These are phyloP conservation scores for Phytophthora idaei DNA, from an alignment of 352 stramenopile genomes.

Conservation along the genomic window DNA sequence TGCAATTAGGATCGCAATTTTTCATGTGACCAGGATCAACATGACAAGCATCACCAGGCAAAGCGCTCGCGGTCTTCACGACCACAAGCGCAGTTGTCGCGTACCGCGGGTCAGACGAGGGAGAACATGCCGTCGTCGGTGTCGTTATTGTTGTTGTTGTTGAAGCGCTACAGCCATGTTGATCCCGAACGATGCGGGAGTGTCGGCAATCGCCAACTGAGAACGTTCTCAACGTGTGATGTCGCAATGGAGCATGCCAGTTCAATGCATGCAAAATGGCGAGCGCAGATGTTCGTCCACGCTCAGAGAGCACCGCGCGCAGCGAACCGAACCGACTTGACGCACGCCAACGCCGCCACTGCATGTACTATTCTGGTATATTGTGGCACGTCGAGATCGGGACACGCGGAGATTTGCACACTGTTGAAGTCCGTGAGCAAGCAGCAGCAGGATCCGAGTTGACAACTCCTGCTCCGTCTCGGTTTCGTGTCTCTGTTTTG, in stretches of 20 bases:
- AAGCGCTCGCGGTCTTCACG: constrained; percentile 29
- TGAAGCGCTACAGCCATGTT: constrained; percentile 18
- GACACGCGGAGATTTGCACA: constrained; percentile 23
- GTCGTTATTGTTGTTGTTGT: constrained; percentile 9
- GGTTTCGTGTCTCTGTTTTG: constrained; percentile 29
- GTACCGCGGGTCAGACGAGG: constrained; percentile 27
- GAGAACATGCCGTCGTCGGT: constrained; percentile 16
- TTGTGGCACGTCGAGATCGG: constrained; percentile 9
- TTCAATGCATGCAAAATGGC: constrained; percentile 10
- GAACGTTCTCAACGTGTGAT: constrained; percentile 22
- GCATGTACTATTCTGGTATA: too few species aligned
- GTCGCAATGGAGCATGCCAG: not conserved
- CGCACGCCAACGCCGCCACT: not conserved
- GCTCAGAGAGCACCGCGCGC: not conserved
- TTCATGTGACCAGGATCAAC: constrained; percentile 3
- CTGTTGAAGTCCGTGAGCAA: constrained; percentile 22
- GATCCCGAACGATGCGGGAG: constrained; percentile 6
- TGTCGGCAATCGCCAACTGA: constrained; percentile 11
- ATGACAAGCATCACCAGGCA: constrained; percentile 10
- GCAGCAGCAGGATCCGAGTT: constrained; percentile 11
- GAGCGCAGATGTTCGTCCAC: not conserved
- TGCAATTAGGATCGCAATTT: constrained; percentile 2
- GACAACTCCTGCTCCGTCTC: constrained; percentile 24
- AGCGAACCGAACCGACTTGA: not conserved
- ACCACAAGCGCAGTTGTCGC: constrained; percentile 21